Base-by-base conservation (phyloP, 345 rosid genomes). In the Sisymbrium irio region DNA sequence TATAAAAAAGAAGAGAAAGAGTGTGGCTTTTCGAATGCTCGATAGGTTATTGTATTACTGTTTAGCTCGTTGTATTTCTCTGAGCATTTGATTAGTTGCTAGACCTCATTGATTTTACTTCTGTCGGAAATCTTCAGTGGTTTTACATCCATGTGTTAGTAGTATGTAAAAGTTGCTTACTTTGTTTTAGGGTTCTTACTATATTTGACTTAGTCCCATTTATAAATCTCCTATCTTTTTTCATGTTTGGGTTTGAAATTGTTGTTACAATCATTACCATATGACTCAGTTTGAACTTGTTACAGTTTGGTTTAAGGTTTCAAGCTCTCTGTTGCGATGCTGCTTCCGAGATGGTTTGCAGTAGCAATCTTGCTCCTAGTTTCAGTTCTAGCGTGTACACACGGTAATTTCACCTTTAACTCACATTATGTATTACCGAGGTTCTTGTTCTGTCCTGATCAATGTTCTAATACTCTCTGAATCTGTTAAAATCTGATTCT, bases 341-440 rank as follows among this genome's bases (percentile, higher is more conserved):
- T 86, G 84, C 78, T 56, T 75, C 69, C 62, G 14, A 84, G 76
- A 84, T 79, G 85, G 82, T 71, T 78, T 69, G 77, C 80, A 78
- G 72, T 73, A 55, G 39, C 78, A 40, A 40, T 80, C 72, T 62
- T 89, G 68, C 86, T 87, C 37, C 63, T 84, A n/a, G 18, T 80
- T 68, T 53, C 80, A 78, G 36, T 83, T 74, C 74, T 83, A 59
- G 65, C 78, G 12, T 67, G 5, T 46, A 67, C 82, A 75, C 71
- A 72, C 61, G 98, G 98, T 93, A 84, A 76, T 62, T 58, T 68
- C 53, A 50, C n/a, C 32, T 7, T 13, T n/a, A n/a, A 10, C 32
- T 51, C 30, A 49, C 55, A 39, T 32, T 32, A n/a, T n/a, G 50
- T 14, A 13, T 69, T 53, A 40, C 42, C 5, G 17, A 59, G 8